Base-by-base conservation (phyloP, 768 basidiomycete genomes). In the Boletales sp. region DNA sequence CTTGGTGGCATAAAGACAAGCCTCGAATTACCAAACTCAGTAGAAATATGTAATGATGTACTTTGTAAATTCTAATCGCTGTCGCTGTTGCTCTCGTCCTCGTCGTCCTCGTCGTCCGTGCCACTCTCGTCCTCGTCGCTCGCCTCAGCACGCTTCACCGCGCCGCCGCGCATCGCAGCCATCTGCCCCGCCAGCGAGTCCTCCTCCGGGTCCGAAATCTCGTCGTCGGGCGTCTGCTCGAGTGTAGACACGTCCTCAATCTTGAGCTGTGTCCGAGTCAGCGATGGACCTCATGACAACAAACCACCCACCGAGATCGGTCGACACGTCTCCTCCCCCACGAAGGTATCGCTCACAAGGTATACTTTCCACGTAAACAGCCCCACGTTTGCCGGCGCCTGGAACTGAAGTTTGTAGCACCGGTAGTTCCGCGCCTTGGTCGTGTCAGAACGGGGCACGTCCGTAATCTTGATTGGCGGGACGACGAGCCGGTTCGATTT, bases 191-290 rank as follows among this genome's bases (percentile, higher is more conserved):
- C 97, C 45, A 98, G 72, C 21, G 87, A 81, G 68, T 98, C 97
- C 68, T 98, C 97, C 29, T 98, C 97, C 0, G 97, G 97, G 43
- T 98, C 97, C 0, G 94, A 97, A 55, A 98, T 99, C 51, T 97
- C 94, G 62, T 97, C 94, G 32, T 95, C 94, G 18, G 72, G 72
- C 27, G 71, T 78, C 48, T 78, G 73, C 36, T 86, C 86, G 15
- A 86, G 70, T 1, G 74, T 74, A 10, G 84, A 76, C 4, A 80
- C 71, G 37, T 91, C 86, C 46, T 94, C 90, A 31, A 97, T 86
- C 64, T 87, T 86, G 53, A 97, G 82, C 91, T 94, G 31, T 32
- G 31, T n/a, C n/a, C n/a, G n/a, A n/a, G 31, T 32, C 31, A 32
- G 31, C n/a, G n/a, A n/a, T n/a, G n/a, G n/a, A n/a, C n/a, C 9